Evolutionary conservation across 2,329 filamentous ascomycete species (phyloP).

Genomic region (Xylaria polymorpha): DNA sequence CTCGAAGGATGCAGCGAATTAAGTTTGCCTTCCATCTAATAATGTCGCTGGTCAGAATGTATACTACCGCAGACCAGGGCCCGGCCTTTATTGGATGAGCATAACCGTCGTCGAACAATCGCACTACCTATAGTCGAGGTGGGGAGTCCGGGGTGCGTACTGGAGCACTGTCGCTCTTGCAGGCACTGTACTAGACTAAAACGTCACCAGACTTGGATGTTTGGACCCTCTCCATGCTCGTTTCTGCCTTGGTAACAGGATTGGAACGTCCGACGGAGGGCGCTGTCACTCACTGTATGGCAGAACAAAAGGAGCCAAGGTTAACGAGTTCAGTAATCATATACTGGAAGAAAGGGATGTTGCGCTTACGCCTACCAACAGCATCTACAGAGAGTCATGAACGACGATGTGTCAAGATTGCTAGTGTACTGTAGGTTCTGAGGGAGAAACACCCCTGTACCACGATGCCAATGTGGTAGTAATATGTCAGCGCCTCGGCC

Average conservation of each 20-base stretch:
- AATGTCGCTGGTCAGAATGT: conserved; percentile 19
- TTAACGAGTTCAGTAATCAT: not conserved
- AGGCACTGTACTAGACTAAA: conserved; percentile 37
- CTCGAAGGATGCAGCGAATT: conserved; percentile 2
- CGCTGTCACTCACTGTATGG: conserved; percentile 10
- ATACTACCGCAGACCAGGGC: conserved; percentile 2
- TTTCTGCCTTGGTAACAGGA: conserved; percentile 34
- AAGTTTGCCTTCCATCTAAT: conserved; percentile 1
- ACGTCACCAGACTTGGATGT: conserved; percentile 36
- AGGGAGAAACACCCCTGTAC: conserved; percentile 29
- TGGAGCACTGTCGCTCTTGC: conserved; percentile 20
- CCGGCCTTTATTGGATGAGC: conserved; percentile 18
- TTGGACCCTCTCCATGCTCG: conserved; percentile 26
- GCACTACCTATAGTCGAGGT: conserved; percentile 26
- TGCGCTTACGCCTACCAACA: not conserved
- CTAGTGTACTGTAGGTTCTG: conserved; percentile 1
- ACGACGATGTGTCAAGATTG: conserved; percentile 36
- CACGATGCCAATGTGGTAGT: conserved; percentile 26
- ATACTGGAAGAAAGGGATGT: not conserved
- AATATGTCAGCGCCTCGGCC: conserved; percentile 34
- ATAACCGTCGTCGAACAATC: conserved; percentile 19
- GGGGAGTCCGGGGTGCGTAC: conserved; percentile 35
- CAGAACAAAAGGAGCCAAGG: not conserved
- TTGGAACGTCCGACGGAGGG: conserved; percentile 18
- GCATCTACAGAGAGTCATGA: conserved; percentile 15